These are phyloP conservation scores for Leishmania tropica DNA, from an alignment of 208 protist species.

Conservation along the genomic window DNA sequence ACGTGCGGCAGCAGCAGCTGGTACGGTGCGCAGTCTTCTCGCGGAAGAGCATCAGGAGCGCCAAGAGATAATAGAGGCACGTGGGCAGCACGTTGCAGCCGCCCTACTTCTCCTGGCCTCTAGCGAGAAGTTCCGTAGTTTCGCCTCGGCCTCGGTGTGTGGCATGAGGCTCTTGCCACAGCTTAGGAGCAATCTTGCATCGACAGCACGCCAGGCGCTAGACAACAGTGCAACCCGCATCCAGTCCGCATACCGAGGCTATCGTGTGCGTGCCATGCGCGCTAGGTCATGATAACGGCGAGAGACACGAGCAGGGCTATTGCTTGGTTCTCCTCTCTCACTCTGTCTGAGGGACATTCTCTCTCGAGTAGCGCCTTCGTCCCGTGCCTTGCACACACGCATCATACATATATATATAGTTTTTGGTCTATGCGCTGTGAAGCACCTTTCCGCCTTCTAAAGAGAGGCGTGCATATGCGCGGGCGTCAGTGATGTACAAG, in stretches of 20 bases:
- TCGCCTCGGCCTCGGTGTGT: background rate
- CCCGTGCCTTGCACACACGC: background rate
- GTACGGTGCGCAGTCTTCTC: background rate
- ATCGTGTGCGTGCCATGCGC: slow-evolving; percentile 6
- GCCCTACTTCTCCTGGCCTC: slow-evolving; percentile 1
- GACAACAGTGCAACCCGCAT: slow-evolving; percentile 39
- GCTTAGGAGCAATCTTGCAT: background rate
- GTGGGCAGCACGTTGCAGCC: background rate
- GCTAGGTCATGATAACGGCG: background rate
- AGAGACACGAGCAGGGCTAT: background rate
- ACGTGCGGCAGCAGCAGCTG: background rate
- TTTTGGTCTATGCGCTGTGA: background rate
- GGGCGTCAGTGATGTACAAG: background rate
- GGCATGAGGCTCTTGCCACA: background rate
- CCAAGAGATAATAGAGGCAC: background rate
- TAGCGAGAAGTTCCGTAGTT: slow-evolving; percentile 3
- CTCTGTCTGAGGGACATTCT: background rate
- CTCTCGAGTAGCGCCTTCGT: background rate
- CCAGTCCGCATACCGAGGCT: slow-evolving; percentile 48
- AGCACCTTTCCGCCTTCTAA: background rate
- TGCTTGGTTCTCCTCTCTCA: background rate
- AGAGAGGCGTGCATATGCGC: background rate
- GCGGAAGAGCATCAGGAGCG: slow-evolving; percentile 8
- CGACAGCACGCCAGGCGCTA: slow-evolving; percentile 11
- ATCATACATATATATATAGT: no score